phyloP scores from a whole-genome alignment of 306 rosid species.

The Erythrophleum fordii region DNA sequence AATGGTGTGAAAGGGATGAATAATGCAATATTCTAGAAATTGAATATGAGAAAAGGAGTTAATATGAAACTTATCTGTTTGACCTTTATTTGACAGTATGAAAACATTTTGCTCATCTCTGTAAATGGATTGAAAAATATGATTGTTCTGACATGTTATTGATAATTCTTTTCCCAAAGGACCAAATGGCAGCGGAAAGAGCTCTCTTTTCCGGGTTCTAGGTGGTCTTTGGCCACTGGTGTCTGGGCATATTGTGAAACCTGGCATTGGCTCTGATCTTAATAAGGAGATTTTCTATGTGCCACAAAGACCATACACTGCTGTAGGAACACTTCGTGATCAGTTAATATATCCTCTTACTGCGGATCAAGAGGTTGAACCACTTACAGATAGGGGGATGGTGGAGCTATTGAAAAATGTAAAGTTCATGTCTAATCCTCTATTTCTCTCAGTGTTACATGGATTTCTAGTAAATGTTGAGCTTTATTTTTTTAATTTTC shows the following conservation, averaged over 20 bases:
- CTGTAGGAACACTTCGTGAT: conserved; percentile 98
- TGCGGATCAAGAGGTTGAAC: conserved; percentile 72
- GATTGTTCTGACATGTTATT: conserved; percentile 38
- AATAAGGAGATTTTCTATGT: conserved; percentile 98
- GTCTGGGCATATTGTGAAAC: conserved; percentile 93
- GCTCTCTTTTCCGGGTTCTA: conserved; percentile 97
- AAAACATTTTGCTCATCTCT: conserved; percentile 1
- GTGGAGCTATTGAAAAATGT: conserved; percentile 87
- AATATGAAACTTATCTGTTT: conserved; percentile 9
- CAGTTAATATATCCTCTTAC: conserved; percentile 97
- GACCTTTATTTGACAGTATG: conserved; percentile 4
- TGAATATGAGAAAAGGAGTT: neutral
- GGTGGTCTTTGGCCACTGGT: conserved; percentile 99
- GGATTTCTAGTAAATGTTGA: conserved; percentile 3
- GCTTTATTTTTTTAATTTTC: conserved; percentile 34
- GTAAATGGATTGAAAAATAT: conserved; percentile 17
- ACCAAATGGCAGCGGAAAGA: conserved; percentile 99
- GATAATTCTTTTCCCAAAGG: conserved; percentile 64
- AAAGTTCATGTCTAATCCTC: conserved; percentile 31
- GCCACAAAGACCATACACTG: conserved; percentile 99
- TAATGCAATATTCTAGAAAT: neutral
- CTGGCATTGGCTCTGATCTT: conserved; percentile 97
- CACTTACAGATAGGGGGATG: conserved; percentile 84
- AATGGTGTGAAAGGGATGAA: conserved; percentile 10
- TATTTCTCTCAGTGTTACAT: conserved; percentile 32